Conservation (phyloP, 306 rosid genomes). For the Fagus crenata region DNA sequence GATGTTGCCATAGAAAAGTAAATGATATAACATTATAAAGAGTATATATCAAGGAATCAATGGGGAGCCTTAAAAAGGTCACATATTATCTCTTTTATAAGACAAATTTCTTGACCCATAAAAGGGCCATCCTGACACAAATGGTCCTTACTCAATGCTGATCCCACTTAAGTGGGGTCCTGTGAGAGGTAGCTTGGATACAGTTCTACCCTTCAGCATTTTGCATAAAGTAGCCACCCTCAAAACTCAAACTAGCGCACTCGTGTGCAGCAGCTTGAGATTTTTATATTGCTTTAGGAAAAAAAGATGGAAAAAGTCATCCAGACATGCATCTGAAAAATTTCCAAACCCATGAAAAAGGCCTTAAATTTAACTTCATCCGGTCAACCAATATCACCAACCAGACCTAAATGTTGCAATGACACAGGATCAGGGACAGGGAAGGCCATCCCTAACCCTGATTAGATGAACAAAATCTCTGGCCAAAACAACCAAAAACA, state of each 20-base stretch:
- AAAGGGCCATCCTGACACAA: background rate
- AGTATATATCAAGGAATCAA: background rate
- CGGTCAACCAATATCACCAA: background rate
- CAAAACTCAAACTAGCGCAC: background rate
- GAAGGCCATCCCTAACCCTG: background rate
- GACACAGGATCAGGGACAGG: background rate
- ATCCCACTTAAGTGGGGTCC: background rate
- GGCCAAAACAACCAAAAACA: conserved; percentile 5
- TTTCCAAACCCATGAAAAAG: background rate
- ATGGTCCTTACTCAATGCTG: background rate
- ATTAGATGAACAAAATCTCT: background rate
- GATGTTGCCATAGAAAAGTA: background rate
- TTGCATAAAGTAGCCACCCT: background rate
- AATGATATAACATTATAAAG: background rate
- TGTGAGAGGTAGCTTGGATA: background rate
- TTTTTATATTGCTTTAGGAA: background rate
- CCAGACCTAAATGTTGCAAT: background rate
- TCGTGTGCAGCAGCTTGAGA: background rate
- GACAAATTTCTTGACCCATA: background rate
- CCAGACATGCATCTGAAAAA: background rate
- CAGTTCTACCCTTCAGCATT: background rate
- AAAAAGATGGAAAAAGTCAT: background rate
- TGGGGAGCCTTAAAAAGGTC: background rate
- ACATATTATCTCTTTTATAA: background rate
- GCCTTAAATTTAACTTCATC: background rate